A percentile compares a stretch with the other conserved stretches of the same genome.
Evolutionary conservation across 768 basidiomycete genomes (phyloP).

Genomic region (Boletus eberwhitei): DNA sequence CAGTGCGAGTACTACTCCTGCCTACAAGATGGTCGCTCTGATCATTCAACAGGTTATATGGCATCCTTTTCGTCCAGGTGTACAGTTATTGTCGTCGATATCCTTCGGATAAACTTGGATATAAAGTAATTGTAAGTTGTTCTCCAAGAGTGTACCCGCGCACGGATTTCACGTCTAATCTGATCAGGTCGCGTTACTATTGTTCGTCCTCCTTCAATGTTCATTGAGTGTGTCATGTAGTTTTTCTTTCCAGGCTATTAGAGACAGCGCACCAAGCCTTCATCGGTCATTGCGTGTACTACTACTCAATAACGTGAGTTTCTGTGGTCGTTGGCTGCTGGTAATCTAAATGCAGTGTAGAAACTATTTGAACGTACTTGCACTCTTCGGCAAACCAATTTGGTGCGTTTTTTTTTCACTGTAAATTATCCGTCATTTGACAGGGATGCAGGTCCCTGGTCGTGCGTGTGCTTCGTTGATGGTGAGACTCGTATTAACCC

Average conservation of each 20-base stretch:
- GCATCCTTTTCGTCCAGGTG: constrained; percentile 51
- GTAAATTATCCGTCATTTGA: constrained; percentile 5
- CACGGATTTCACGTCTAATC: not conserved
- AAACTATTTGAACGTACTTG: constrained; percentile 38
- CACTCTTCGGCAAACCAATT: constrained; percentile 37
- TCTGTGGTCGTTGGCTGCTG: not conserved
- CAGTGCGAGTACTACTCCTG: constrained; percentile 21
- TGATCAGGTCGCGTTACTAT: constrained; percentile 30
- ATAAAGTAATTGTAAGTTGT: constrained; percentile 50
- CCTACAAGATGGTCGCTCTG: constrained; percentile 6
- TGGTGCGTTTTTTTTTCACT: constrained; percentile 37
- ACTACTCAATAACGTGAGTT: constrained; percentile 51
- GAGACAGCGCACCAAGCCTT: constrained; percentile 49
- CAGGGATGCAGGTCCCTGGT: constrained; percentile 44
- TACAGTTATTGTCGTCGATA: constrained; percentile 55
- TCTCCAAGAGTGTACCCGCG: not conserved
- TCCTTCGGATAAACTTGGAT: constrained; percentile 47
- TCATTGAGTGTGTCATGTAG: not conserved
- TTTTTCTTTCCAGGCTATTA: constrained; percentile 35
- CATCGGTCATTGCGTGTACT: constrained; percentile 52
- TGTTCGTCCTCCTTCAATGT: constrained; percentile 24
- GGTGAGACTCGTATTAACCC: constrained; percentile 8
- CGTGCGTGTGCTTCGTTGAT: constrained; percentile 31
- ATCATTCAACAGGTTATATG: constrained; percentile 42
- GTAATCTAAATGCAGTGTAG: constrained; percentile 25